Evolutionary conservation across 2,329 filamentous ascomycete species (phyloP).

Genomic region (Beauveria caledonica): DNA sequence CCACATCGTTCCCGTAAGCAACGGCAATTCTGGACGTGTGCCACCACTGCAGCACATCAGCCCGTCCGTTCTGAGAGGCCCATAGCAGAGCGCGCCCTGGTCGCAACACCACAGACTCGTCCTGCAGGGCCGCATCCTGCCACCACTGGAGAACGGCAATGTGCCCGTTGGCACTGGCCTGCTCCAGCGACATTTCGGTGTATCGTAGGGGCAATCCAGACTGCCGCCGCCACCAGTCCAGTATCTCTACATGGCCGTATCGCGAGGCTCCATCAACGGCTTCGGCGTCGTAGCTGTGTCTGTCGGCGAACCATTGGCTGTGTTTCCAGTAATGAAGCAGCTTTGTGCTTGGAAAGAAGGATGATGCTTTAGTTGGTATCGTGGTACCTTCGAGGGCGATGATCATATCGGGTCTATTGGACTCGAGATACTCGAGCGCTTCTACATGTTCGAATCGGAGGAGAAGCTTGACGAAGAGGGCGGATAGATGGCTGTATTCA

Average conservation of each 20-base stretch:
- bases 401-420: slow-evolving; percentile 63
- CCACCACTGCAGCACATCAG: slow-evolving; percentile 80
- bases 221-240: slow-evolving; percentile 87
- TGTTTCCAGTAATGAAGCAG: slow-evolving; percentile 89
- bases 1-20: slow-evolving; percentile 71
- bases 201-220: slow-evolving; percentile 72
- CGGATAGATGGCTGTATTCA: slow-evolving; percentile 63
- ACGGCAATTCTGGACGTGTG: slow-evolving; percentile 71
- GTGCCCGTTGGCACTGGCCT: slow-evolving; percentile 76
- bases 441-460: slow-evolving; percentile 83
- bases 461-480: slow-evolving; percentile 76
- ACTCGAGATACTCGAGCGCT: slow-evolving; percentile 61
- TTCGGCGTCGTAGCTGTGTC: slow-evolving; percentile 71
- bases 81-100: slow-evolving; percentile 78
- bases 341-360: slow-evolving; percentile 74
- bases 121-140: slow-evolving; percentile 59
- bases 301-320: slow-evolving; percentile 72
- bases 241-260: slow-evolving; percentile 73
- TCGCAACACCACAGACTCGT: slow-evolving; percentile 56
- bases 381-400: slow-evolving; percentile 80
- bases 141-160: slow-evolving; percentile 90
- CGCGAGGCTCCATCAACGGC: slow-evolving; percentile 82
- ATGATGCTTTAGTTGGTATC: slow-evolving; percentile 79
- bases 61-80: slow-evolving; percentile 74
- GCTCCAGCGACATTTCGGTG: slow-evolving; percentile 79